Base-by-base conservation (phyloP, 2,329 filamentous ascomycete genomes). In the Aspergillus neotritici region DNA sequence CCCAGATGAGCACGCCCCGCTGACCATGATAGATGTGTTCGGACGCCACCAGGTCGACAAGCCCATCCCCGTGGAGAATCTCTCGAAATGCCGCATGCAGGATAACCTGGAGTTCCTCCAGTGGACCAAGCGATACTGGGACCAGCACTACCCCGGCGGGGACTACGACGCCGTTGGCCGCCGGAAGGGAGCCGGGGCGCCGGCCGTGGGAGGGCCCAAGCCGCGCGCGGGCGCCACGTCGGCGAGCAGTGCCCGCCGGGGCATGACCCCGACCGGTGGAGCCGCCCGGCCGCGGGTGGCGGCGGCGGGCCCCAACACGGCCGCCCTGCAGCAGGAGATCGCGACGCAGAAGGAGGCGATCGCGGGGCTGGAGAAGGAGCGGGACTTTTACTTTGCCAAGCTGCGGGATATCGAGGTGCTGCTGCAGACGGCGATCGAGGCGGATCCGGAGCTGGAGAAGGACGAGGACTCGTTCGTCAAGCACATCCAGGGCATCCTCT, bases 11-110 rank as follows among this genome's bases (percentile, higher is more conserved):
- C 14, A 6, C 3, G 29, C 30, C 21, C 37, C 31, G 13, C 42
- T 46, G 29, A 47, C 30, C 15, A 2, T 31, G 39, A 34, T 44
- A 68, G 91, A 89, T 67, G 77, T 79, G 53, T 97, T 97, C 64
- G 77, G 82, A 50, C 86, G 86, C 68, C 90, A 97, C 71, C 76
- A 82, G 52, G 79, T 98, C 73, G 90, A 97, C 60, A 89, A 89
- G 66, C 84, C 86, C 21, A 83, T 98, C 57, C 88, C 88, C 47
- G 88, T 97, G 65, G 82, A 95, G 68, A 76, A 79, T 46, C 82
- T 98, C 47, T 81, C 93, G 60, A 98, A 97, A 71, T 98, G 93
- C 78, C 96, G 95, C 77, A 98, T 98, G 91, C 93, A 98, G 78
- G 93, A 98, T 70, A 98, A 98, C 74, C 86, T 98, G 58, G 93